Base-by-base conservation (phyloP, 2,329 filamentous ascomycete species). In the Colletotrichum sojae region DNA sequence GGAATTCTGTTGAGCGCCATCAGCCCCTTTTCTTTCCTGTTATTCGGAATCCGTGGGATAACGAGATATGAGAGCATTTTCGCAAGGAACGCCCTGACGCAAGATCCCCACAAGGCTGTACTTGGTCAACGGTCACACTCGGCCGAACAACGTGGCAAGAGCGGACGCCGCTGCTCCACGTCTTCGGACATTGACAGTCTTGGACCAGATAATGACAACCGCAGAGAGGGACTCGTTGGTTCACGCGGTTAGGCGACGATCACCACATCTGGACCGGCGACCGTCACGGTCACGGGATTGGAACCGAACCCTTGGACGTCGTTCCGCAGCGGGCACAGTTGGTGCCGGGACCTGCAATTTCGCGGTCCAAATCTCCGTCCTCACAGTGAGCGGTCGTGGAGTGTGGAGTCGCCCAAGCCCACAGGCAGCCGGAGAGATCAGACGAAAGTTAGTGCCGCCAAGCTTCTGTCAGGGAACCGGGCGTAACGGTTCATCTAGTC, bases 61-160 rank as follows among this genome's bases (percentile, higher is more conserved):
- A 36, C 22, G 54, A 45, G 45, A 63, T 43, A 45, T 46, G 66
- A 43, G 27, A 55, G 25, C 48, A 55, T 56, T 25, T 56, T 25
- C 60, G 53, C 65, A 68, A 64, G 65, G 65, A 40, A 39, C 48
- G 54, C 60, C 63, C 60, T 40, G 45, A 48, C 27, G 40, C 40
- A 54, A 8, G 60, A n/a, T 45, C 49, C 51, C 66, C 66, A 69
- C 61, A 69, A 66, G 66, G 61, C 66, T 66, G 49, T 54, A 43
- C 46, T 53, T 49, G 40, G 61, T 36, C 13, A 27, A 36, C 48
- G 40, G 43, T 40, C 48, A 53, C 18, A 51, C 66, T 62, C 59
- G 59, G 59, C 59, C 59, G 59, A 62, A 22, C 59, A 49, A 62
- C 39, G 39, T 31, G 59, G 48, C 59, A 45, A 20, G n/a, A 52